A percentile compares a stretch with the other conserved stretches of the same genome.
These are phyloP conservation scores for Xanthoconium separans DNA, from an alignment of 1,284 basidiomycete genomes.

Conservation along the genomic window DNA sequence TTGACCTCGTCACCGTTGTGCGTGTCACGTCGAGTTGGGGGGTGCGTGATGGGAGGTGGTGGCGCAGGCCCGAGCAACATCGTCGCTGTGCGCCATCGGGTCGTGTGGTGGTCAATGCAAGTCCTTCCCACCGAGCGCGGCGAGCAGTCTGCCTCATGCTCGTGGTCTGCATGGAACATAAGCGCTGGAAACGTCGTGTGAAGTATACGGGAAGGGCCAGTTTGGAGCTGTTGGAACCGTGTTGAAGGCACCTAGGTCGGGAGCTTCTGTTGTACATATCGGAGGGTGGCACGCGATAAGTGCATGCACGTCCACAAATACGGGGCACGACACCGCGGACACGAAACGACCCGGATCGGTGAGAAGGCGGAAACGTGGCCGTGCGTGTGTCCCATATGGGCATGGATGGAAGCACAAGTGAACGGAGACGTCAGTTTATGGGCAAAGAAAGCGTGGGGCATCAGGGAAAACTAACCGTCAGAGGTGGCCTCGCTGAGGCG, in stretches of 20 bases:
- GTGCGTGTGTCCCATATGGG: no score
- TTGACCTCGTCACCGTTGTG: no score
- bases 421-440: slow-evolving; percentile 1
- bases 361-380: neutral
- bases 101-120: no score
- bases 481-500: slow-evolving; percentile 61
- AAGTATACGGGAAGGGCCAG: slow-evolving; percentile 33
- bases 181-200: slow-evolving; percentile 15
- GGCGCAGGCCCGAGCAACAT: no score
- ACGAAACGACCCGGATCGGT: slow-evolving; percentile 11
- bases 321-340: neutral
- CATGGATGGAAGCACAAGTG: neutral
- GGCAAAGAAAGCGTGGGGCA: neutral
- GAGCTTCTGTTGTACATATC: slow-evolving; percentile 46
- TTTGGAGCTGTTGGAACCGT: slow-evolving; percentile 63
- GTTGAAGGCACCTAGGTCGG: slow-evolving; percentile 74
- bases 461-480: slow-evolving; percentile 48
- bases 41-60: no score
- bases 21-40: no score
- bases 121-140: slow-evolving; percentile 19
- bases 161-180: slow-evolving; percentile 16
- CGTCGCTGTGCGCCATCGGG: no score
- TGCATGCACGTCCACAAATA: neutral
- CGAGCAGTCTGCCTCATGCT: slow-evolving; percentile 36
- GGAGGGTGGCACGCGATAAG: neutral